These are phyloP conservation scores for Saprolegnia parasitica DNA, from an alignment of 352 stramenopile genomes.

Conservation along the genomic window DNA sequence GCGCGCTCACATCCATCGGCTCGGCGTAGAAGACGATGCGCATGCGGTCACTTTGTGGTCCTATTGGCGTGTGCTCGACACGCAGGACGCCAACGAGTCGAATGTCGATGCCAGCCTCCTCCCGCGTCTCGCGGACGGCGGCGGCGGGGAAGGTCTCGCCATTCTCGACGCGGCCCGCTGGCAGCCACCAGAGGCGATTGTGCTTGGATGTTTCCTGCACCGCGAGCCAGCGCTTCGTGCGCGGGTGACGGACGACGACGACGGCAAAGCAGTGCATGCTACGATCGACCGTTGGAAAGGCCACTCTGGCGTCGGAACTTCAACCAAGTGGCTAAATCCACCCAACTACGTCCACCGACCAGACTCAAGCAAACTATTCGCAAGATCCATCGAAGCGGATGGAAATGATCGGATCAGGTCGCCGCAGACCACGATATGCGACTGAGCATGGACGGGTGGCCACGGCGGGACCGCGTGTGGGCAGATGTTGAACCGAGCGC, in stretches of 20 bases:
- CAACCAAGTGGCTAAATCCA: background rate
- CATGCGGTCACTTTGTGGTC: background rate
- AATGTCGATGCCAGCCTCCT: constrained; percentile 8
- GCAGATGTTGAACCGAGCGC: too few relatives aligned
- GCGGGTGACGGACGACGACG: background rate
- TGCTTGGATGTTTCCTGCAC: constrained; percentile 12
- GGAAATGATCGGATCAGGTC: too few relatives aligned
- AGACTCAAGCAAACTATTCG: too few relatives aligned
- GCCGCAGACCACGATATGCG: too few relatives aligned
- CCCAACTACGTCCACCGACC: too few relatives aligned
- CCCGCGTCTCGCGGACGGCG: background rate
- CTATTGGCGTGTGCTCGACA: background rate
- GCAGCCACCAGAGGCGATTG: constrained; percentile 9
- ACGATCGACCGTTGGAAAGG: too few relatives aligned
- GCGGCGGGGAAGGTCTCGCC: background rate
- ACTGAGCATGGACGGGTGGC: too few relatives aligned
- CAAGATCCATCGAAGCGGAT: too few relatives aligned
- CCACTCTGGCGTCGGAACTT: background rate
- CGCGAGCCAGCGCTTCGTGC: background rate
- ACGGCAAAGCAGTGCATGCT: constrained; percentile 15
- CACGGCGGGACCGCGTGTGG: too few relatives aligned
- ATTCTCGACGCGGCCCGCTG: background rate
- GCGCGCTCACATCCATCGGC: background rate
- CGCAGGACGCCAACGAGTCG: background rate
- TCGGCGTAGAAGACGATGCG: constrained; percentile 7